A percentile compares a stretch with the other conserved stretches of the same genome.
These are phyloP conservation scores for Tinospora cordifolia DNA, from an alignment of 164 flowering plant species.

Conservation along the genomic window DNA sequence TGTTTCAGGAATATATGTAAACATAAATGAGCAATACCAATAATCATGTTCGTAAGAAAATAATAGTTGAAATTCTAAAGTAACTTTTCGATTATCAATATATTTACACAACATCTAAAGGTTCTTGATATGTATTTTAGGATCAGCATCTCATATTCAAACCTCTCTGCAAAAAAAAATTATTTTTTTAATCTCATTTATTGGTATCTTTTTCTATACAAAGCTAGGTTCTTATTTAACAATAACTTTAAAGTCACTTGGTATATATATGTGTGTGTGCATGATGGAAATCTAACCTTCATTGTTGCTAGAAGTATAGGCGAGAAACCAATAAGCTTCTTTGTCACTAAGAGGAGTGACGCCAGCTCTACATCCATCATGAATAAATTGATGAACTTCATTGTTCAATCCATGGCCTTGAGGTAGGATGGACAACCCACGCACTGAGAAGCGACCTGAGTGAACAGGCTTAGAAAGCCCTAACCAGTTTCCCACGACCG, in stretches of 20 bases:
- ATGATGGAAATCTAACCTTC: constrained; percentile 13
- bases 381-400: constrained; percentile 26
- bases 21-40: neutral
- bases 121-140: no score
- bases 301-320: constrained; percentile 3
- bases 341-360: constrained; percentile 27
- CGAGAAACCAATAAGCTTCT: constrained; percentile 35
- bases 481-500: constrained; percentile 42
- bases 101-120: no score
- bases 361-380: constrained; percentile 28
- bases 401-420: constrained; percentile 39
- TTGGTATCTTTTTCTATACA: no score
- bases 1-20: neutral
- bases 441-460: constrained; percentile 37
- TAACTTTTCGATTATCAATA: no score
- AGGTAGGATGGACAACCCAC: constrained; percentile 36
- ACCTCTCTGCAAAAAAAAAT: no score
- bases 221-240: no score
- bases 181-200: no score
- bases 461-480: constrained; percentile 30
- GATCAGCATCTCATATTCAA: no score
- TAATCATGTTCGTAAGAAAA: no score
- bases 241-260: no score
- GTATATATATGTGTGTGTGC: no score
- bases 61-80: no score